Evolutionary conservation across 495 filamentous ascomycete species (phyloP), one percentile per base, ranked within the genome.

Genomic region (Diplogelasinospora grovesii): DNA sequence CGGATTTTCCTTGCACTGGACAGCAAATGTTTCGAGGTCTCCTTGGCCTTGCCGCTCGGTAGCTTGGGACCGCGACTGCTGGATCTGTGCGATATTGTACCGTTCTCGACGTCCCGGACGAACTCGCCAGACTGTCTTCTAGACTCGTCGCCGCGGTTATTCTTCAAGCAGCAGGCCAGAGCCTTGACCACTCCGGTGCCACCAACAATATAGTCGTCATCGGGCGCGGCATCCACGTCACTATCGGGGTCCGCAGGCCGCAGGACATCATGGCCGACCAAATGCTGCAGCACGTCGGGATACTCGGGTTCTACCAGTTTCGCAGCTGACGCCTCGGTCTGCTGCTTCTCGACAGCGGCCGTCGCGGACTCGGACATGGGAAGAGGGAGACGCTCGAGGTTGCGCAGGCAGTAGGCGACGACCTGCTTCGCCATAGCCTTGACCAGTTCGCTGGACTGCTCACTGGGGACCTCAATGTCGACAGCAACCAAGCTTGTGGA

Each of bases 171-270:
- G 31, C 93, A 88, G 32, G 87, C 83, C 38, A 98, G 67, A 16
- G 89, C 89, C 61, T 96, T 94, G 23, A 95, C 92, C 0, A 98
- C 86, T 45, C 90, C 92, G 0, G 89, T 95, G 14, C 90, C 89
- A 25, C 89, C 89, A 52, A 98, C 88, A 26, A 97, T 87, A 61
- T 97, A 95, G 55, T 96, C 86, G 31, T 93, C 84, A 48, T 93
- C 87, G 1, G 89, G 86, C 19, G 86, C 83, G 13, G 78, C 73
- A 3, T 84, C 81, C 40, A 82, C 77, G 20, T 83, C 74, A 22
- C 79, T 77, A 27, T 85, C 74, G 36, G 69, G 22, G 61, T 71
- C 43, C 62, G 67, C 22, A 10, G 59, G 56, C 28, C 68, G 64
- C 27, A 75, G 74, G 31, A 89, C 77, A 35, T 87, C 85, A 30